Evolutionary conservation across 176 grass and related monocot genomes (phyloP), one percentile per base, ranked within the genome.

Genomic region (Zizania latifolia): DNA sequence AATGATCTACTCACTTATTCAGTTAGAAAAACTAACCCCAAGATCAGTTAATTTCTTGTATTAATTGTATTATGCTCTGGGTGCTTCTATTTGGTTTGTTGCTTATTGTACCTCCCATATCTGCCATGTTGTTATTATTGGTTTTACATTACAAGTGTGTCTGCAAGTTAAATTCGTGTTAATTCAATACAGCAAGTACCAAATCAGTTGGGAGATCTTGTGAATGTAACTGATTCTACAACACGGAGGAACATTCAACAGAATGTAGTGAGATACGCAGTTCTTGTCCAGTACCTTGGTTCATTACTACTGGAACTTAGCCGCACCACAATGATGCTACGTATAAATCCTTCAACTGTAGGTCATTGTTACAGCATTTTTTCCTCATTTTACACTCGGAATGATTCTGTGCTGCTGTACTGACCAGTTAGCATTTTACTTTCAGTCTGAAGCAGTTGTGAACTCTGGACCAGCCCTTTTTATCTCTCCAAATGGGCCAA

Each of bases 231-330:
- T 67, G 81, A 88, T 75, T 67, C 77, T 67, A 29, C 72, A 58
- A 34, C 58, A 77, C 72, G 89, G 62, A 76, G 58, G 62, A 73
- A 80, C 74, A 68, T 99, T 86, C 95, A 99, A 94, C 65, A 39
- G 35, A 81, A 57, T 15, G 85, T 82, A 13, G 48, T 92, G 14
- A 72, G 89, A 56, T 78, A 81, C 2, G 91, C 91, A 65, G 61
- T 82, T 56, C 63, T 90, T 58, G 59, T 99, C 45, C 91, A 94
- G 50, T 86, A 92, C 32, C 83, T 99, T 71, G 95, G 95, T 65
- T 92, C 95, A 66, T 94, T 99, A 57, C 85, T 99, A 82, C 84
- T 99, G 32, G 95, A 99, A 68, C 91, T 99, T 85, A 91, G 91
- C 36, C 89, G 95, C 33, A 86, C 91, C 22, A 89, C 95, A 66